Conservation (phyloP, 306 rosid species). For the Prunus mira region DNA sequence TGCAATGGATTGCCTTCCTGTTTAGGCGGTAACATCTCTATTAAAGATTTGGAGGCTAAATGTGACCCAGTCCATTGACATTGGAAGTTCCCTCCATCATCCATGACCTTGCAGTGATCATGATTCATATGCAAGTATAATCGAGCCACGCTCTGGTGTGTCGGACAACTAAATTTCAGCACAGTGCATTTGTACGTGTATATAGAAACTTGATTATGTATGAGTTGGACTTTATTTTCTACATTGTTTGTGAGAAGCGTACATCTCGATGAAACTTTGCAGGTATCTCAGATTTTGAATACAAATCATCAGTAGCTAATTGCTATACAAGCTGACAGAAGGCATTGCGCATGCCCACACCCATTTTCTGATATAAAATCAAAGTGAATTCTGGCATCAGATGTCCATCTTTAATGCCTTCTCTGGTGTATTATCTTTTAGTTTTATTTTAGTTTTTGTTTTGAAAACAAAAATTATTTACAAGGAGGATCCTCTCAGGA, state of each 20-base stretch:
- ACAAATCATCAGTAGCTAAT: too few relatives aligned
- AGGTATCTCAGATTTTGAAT: too few relatives aligned
- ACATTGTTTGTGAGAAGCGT: background rate
- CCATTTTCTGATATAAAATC: too few relatives aligned
- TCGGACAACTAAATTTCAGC: background rate
- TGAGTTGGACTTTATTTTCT: background rate
- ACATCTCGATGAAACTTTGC: too few relatives aligned
- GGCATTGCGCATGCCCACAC: too few relatives aligned
- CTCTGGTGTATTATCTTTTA: too few relatives aligned
- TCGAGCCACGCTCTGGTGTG: background rate
- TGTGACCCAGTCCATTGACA: background rate
- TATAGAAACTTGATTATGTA: background rate
- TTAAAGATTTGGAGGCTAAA: background rate
- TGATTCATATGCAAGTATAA: background rate
- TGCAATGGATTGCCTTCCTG: background rate
- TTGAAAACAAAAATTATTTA: too few relatives aligned
- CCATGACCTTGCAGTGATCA: background rate
- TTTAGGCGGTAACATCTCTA: background rate
- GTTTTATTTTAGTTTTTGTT: too few relatives aligned
- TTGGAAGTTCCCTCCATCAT: background rate
- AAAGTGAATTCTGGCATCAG: too few relatives aligned
- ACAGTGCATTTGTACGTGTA: background rate
- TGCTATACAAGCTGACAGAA: too few relatives aligned
- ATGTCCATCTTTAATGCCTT: too few relatives aligned
- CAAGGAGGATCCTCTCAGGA: too few relatives aligned